Evolutionary conservation across 441 rosid species (phyloP), one percentile per base, ranked within the genome.

Genomic region (Populus tomentosa): DNA sequence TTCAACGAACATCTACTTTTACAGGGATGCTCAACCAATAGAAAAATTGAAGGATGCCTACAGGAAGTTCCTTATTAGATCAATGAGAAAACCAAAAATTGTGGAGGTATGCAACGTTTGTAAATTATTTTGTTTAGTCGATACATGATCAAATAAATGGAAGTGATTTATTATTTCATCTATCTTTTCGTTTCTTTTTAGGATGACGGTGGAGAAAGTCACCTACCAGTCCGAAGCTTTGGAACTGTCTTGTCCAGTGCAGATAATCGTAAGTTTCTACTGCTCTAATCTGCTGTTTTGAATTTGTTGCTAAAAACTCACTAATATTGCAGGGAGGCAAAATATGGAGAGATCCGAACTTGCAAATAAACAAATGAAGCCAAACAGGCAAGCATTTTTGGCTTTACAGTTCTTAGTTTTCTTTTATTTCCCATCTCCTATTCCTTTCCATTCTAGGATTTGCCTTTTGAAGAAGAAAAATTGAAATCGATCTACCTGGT

Each of bases 1-100:
- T 62, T 67, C 33, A 5, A 21, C 32, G 26, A 50, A 10, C 14
- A 16, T 71, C 61, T 67, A 28, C 50, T 38, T 62, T 23, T 81
- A 56, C 72, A 91, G 96, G 85, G 80, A 85, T 71, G 94, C 93
- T 67, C 88, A 86, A 78, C 96, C 96, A 33, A 30, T 82, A 24
- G 90, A 91, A 75, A 91, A 87, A 71, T 53, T 93, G 86, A 91
- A 87, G 80, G 91, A 87, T 80, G 90, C 90, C 21, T 93, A 86
- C 85, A 85, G 82, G 87, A 87, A 87, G 67, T 91, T 89, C 78
- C 85, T 91, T 78, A 74, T 74, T 61, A 88, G 90, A 75, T 89
- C 92, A 28, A 85, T 89, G 89, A 82, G 77, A 78, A 86, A 79
- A 36, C 71, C 86, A 61, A 80, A 83, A 46, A 67, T 72, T 70